Evolutionary conservation across 192 early-diverging fungal genomes (phyloP).

Genomic region (Coemansia sp.): DNA sequence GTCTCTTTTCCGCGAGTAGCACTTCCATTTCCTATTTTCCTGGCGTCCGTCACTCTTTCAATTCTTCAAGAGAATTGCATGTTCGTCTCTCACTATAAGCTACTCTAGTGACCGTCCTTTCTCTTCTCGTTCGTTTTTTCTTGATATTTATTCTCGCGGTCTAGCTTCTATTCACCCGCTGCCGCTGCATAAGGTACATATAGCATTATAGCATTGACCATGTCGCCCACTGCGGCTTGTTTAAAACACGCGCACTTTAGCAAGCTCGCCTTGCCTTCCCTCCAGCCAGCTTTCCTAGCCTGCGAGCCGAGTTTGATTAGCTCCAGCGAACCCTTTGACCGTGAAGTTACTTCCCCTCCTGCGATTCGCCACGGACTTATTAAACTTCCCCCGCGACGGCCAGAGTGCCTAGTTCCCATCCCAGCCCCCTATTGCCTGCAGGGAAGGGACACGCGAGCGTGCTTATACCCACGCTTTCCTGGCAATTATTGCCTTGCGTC

Average conservation of each 20-base stretch:
- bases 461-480: conserved; percentile 7
- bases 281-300: no score
- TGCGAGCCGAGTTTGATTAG: background rate
- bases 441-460: conserved; percentile 1
- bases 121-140: background rate
- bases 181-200: background rate
- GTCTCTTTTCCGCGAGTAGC: no score
- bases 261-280: background rate
- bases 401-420: conserved; percentile 7
- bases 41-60: no score
- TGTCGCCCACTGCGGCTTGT: background rate
- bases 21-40: no score
- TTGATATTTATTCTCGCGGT: background rate
- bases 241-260: background rate
- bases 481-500: conserved; percentile 3
- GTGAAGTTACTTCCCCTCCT: no score
- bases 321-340: background rate
- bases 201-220: background rate
- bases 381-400: background rate
- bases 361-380: background rate
- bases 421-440: background rate
- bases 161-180: background rate
- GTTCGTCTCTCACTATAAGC: no score
- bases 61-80: no score
- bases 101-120: no score